phyloP scores from a whole-genome alignment of 192 early-diverging fungal genomes.

The Gamsiella multidivaricata region DNA sequence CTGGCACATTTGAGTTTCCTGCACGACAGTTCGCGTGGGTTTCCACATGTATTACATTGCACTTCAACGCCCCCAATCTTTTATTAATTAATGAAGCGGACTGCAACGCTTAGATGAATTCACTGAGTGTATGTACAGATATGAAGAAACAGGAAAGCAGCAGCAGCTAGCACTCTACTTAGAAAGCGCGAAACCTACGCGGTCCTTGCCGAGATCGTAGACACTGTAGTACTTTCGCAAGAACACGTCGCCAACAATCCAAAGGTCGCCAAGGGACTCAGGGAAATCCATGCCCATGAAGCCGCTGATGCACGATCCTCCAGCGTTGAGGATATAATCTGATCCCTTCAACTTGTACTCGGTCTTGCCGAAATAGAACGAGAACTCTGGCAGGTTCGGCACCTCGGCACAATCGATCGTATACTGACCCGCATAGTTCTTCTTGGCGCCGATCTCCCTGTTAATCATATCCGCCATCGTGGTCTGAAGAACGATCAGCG shows the following conservation, averaged over 20 bases:
- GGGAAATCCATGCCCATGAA: slow-evolving; percentile 97
- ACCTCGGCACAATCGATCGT: slow-evolving; percentile 82
- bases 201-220: slow-evolving; percentile 76
- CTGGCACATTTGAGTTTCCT: too few relatives aligned
- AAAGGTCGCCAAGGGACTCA: slow-evolving; percentile 77
- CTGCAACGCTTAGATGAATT: too few relatives aligned
- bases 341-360: slow-evolving; percentile 71
- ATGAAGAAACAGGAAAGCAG: too few relatives aligned
- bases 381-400: slow-evolving; percentile 77
- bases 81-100: too few relatives aligned
- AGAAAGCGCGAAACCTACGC: slow-evolving; percentile 70
- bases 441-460: slow-evolving; percentile 89
- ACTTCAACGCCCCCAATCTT: too few relatives aligned
- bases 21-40: too few relatives aligned
- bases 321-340: slow-evolving; percentile 66
- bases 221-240: slow-evolving; percentile 84
- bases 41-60: too few relatives aligned
- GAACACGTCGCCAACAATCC: slow-evolving; percentile 89
- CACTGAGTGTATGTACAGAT: too few relatives aligned
- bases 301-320: slow-evolving; percentile 76
- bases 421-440: slow-evolving; percentile 93
- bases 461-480: slow-evolving; percentile 90
- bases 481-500: slow-evolving; percentile 83
- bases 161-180: too few relatives aligned
- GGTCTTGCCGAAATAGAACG: slow-evolving; percentile 81